Evolutionary conservation across 2,329 filamentous ascomycete genomes (phyloP).

Genomic region (Diaporthe batatas): DNA sequence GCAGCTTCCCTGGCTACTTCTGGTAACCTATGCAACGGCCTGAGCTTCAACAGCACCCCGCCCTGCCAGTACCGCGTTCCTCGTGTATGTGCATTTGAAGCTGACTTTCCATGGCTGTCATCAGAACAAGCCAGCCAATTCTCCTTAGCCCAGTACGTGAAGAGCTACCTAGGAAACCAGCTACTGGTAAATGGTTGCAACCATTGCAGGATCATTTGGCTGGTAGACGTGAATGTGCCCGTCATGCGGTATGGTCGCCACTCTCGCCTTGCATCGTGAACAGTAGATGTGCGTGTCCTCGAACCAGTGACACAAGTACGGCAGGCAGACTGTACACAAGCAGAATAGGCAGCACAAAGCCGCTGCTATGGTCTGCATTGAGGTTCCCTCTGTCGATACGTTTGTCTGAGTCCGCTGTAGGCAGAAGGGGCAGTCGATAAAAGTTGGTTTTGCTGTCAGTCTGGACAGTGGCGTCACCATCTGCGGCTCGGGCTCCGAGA

Average conservation of each 20-base stretch:
- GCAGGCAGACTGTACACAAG: slow-evolving; percentile 9
- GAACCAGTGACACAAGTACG: slow-evolving; percentile 30
- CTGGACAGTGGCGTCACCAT: slow-evolving; percentile 28
- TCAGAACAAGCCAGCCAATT: not conserved
- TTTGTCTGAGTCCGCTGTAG: slow-evolving; percentile 3
- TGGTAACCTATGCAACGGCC: not conserved
- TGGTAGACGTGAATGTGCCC: slow-evolving; percentile 13
- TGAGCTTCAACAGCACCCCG: not conserved
- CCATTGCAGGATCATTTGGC: slow-evolving; percentile 13
- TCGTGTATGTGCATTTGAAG: too few species aligned
- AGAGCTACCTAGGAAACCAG: too few species aligned
- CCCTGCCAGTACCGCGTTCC: not conserved
- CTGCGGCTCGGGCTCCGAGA: slow-evolving; percentile 32
- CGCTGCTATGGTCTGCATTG: slow-evolving; percentile 20
- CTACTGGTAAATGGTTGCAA: slow-evolving; percentile 21
- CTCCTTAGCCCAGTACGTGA: not conserved
- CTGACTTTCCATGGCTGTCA: not conserved
- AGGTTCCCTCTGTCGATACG: slow-evolving; percentile 2
- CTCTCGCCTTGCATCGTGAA: slow-evolving; percentile 21
- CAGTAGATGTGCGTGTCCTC: slow-evolving; percentile 31
- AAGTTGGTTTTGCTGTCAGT: slow-evolving; percentile 1
- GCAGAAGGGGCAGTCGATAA: slow-evolving; percentile 20
- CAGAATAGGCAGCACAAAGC: slow-evolving; percentile 29
- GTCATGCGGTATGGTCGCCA: slow-evolving; percentile 30
- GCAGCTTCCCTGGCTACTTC: not conserved